Conservation (phyloP, 2,329 filamentous ascomycete genomes). For the Chrysosporium keratinophilum region DNA sequence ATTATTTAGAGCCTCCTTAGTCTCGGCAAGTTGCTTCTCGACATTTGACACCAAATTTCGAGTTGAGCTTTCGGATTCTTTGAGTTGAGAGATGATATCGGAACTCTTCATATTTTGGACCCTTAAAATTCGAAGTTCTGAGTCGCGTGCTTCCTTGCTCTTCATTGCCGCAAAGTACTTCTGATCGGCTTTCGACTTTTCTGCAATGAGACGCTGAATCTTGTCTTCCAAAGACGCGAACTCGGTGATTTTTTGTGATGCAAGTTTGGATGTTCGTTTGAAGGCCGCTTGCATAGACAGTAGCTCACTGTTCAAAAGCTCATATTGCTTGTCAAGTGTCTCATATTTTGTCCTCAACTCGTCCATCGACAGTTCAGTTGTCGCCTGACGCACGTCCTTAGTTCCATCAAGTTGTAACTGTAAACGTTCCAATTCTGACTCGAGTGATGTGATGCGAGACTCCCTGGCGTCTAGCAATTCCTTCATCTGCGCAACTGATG, state of each 20-base stretch:
- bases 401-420: conserved; percentile 45
- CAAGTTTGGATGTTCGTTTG: conserved; percentile 75
- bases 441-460: conserved; percentile 67
- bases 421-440: conserved; percentile 70
- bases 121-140: conserved; percentile 68
- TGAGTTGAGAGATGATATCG: conserved; percentile 85
- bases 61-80: conserved; percentile 74
- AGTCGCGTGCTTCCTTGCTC: conserved; percentile 73
- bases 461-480: conserved; percentile 72
- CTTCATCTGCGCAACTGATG: conserved; percentile 61
- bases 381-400: conserved; percentile 31
- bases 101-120: conserved; percentile 80
- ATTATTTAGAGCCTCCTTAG: conserved; percentile 65
- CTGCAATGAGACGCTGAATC: conserved; percentile 60
- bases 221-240: conserved; percentile 67
- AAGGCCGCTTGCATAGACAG: conserved; percentile 83
- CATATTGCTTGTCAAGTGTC: conserved; percentile 67
- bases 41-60: conserved; percentile 67
- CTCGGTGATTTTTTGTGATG: conserved; percentile 77
- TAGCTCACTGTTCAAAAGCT: conserved; percentile 75
- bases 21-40: conserved; percentile 80
- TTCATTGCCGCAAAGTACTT: conserved; percentile 97
- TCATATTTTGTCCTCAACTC: conserved; percentile 64
- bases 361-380: conserved; percentile 55
- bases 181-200: conserved; percentile 94